Conservation (phyloP, 768 basidiomycete genomes). For the Tephrocybe sp. region DNA sequence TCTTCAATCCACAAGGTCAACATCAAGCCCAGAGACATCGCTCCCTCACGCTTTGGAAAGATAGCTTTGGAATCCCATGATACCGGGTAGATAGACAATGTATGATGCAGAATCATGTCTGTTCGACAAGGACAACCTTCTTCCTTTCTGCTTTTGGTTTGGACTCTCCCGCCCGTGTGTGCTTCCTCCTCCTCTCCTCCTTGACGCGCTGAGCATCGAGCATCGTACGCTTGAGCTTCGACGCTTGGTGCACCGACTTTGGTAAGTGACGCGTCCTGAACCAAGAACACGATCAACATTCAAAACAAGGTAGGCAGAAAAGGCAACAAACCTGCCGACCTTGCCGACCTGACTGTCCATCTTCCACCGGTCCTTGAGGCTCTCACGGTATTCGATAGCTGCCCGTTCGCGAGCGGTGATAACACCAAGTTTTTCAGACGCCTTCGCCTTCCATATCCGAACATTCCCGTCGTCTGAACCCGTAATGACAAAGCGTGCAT, state of each 20-base stretch:
- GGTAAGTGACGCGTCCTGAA: slow-evolving; percentile 79
- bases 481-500: slow-evolving; percentile 86
- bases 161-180: slow-evolving; percentile 80
- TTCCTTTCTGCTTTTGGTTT: slow-evolving; percentile 93
- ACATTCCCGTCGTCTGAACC: slow-evolving; percentile 97
- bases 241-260: slow-evolving; percentile 86
- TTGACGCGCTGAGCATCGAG: slow-evolving; percentile 86
- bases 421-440: slow-evolving; percentile 89
- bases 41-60: neutral
- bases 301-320: slow-evolving; percentile 2
- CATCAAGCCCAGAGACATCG: neutral
- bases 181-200: slow-evolving; percentile 89
- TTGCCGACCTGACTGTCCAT: slow-evolving; percentile 79
- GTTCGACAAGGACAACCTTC: slow-evolving; percentile 81
- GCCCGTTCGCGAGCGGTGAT: slow-evolving; percentile 89
- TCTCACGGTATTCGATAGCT: slow-evolving; percentile 89
- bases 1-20: no score
- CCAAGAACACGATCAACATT: slow-evolving; percentile 4
- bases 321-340: slow-evolving; percentile 65
- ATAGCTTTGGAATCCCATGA: neutral
- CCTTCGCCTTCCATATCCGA: slow-evolving; percentile 92
- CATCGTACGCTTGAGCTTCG: slow-evolving; percentile 91
- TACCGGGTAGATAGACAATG: neutral
- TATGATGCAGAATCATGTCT: slow-evolving; percentile 42
- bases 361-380: slow-evolving; percentile 87